phyloP scores from a whole-genome alignment of 2,329 filamentous ascomycete genomes.

The Fusarium ambrosium region DNA sequence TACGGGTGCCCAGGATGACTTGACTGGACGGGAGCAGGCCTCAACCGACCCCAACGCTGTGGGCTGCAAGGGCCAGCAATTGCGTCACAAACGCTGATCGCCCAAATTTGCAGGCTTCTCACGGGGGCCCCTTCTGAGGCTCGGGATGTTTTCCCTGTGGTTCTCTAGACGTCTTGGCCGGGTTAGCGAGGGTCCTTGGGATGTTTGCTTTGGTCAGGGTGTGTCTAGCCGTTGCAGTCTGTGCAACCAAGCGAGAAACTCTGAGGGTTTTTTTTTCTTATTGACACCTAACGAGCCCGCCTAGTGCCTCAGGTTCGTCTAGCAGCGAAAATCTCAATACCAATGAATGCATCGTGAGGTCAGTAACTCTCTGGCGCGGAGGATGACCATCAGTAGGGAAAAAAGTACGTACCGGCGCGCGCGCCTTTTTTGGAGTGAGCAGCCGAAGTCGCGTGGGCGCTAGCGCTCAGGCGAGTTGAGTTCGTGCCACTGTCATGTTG shows the following conservation, averaged over 20 bases:
- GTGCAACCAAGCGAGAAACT: not conserved
- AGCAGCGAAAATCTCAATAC: slow-evolving; percentile 33
- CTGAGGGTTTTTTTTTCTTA: slow-evolving; percentile 29
- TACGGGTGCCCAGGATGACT: slow-evolving; percentile 11
- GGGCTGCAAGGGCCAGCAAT: slow-evolving; percentile 47
- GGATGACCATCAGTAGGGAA: not conserved
- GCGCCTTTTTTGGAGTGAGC: slow-evolving; percentile 20
- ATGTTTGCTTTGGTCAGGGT: slow-evolving; percentile 33
- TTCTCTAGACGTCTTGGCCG: slow-evolving; percentile 36
- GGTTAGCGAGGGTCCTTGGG: slow-evolving; percentile 28
- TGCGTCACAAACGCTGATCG: slow-evolving; percentile 52
- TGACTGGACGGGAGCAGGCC: slow-evolving; percentile 20
- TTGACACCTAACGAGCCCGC: slow-evolving; percentile 6
- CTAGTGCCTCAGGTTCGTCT: slow-evolving; percentile 2
- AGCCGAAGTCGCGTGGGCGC: slow-evolving; percentile 37
- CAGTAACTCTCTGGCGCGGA: not conserved
- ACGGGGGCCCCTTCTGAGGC: slow-evolving; percentile 36
- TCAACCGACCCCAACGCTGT: slow-evolving; percentile 31
- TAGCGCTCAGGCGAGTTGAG: slow-evolving; percentile 13
- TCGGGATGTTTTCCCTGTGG: slow-evolving; percentile 38
- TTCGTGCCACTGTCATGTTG: slow-evolving; percentile 27
- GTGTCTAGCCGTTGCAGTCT: slow-evolving; percentile 5
- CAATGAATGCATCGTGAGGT: slow-evolving; percentile 30
- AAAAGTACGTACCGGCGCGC: slow-evolving; percentile 7
- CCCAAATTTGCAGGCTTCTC: slow-evolving; percentile 44